Conservation (phyloP, 306 rosid species). For the Calophaca sinica region DNA sequence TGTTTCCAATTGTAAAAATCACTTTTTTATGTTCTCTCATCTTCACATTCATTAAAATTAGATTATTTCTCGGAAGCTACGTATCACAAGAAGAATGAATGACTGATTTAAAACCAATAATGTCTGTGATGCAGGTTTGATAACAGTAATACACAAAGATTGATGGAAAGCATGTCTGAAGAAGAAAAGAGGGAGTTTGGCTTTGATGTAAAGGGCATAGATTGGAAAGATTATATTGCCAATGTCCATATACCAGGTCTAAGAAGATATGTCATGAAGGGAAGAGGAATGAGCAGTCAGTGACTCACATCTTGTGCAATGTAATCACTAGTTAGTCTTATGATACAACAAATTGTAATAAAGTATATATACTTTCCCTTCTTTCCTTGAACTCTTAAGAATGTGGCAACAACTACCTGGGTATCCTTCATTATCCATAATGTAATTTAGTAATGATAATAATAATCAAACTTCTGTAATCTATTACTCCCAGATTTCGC, state of each 20-base stretch:
- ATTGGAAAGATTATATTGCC: constrained; percentile 86
- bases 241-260: constrained; percentile 92
- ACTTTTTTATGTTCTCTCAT: too few species aligned
- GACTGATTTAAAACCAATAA: constrained; percentile 20
- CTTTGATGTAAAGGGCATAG: constrained; percentile 79
- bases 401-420: constrained; percentile 38
- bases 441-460: constrained; percentile 52
- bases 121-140: constrained; percentile 73
- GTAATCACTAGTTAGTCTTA: constrained; percentile 33
- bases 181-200: constrained; percentile 84
- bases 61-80: too few species aligned
- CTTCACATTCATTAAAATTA: too few species aligned
- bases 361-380: constrained; percentile 23
- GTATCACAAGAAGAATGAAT: constrained; percentile 10
- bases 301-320: constrained; percentile 33
- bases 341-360: constrained; percentile 49
- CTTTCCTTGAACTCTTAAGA: constrained; percentile 32
- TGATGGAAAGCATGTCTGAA: constrained; percentile 81
- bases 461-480: constrained; percentile 41
- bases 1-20: too few species aligned
- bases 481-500: not conserved
- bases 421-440: constrained; percentile 43
- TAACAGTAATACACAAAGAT: constrained; percentile 72
- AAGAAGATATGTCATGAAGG: constrained; percentile 88
- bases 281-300: constrained; percentile 66